Evolutionary conservation across 2,329 filamentous ascomycete genomes (phyloP).

Genomic region (Clonostachys sp.): DNA sequence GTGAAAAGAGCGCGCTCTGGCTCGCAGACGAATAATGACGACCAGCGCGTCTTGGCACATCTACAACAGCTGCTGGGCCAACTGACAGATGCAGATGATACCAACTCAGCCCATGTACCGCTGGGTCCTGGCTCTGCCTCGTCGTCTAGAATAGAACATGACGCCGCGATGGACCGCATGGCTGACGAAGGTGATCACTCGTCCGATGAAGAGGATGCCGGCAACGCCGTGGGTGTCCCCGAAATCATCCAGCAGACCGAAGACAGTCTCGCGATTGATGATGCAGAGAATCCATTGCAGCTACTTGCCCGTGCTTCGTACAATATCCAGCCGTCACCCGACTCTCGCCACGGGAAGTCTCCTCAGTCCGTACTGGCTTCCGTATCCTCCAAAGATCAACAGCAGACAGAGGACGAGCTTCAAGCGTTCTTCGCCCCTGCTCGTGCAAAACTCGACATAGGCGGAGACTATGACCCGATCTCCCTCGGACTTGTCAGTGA

Average conservation of each 20-base stretch:
- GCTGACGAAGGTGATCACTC: constrained; percentile 21
- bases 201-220: constrained; percentile 22
- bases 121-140: constrained; percentile 7
- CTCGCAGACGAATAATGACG: constrained; percentile 17
- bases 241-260: constrained; percentile 24
- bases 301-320: constrained; percentile 70
- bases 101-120: too few relatives aligned
- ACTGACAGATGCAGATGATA: too few relatives aligned
- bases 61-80: constrained; percentile 31
- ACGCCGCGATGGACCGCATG: constrained; percentile 6
- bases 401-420: constrained; percentile 26
- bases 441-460: constrained; percentile 58
- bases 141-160: constrained; percentile 3
- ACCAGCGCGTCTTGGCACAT: constrained; percentile 38
- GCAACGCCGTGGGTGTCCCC: constrained; percentile 13
- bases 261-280: constrained; percentile 59
- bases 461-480: constrained; percentile 62
- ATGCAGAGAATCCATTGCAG: constrained; percentile 72
- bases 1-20: constrained; percentile 46
- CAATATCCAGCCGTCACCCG: constrained; percentile 46
- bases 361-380: constrained; percentile 12
- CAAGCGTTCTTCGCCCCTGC: constrained; percentile 63
- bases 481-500: constrained; percentile 64
- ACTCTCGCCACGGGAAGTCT: constrained; percentile 1
- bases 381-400: constrained; percentile 20